Percentiles rank a stretch among this genome's conserved stretches.
These are phyloP conservation scores for Heliosperma pusillum DNA, from an alignment of 148 eudicot genomes.

Conservation along the genomic window DNA sequence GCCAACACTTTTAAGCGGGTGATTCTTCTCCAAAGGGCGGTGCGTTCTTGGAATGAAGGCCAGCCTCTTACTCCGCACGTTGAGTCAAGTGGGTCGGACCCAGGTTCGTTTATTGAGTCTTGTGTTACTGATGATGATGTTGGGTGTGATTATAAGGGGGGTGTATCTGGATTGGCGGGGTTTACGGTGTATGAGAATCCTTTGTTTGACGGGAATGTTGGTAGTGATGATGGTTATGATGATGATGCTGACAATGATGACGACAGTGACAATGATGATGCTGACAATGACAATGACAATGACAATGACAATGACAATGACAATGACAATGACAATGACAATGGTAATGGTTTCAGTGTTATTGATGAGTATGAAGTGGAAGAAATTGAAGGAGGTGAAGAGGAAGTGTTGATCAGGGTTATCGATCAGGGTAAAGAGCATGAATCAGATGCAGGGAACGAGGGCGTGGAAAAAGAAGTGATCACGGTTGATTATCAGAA, in stretches of 20 bases:
- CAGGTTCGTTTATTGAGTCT: slow-evolving; percentile 2
- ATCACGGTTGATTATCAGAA: not conserved
- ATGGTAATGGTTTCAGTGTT: not conserved
- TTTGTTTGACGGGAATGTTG: not conserved
- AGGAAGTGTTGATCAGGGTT: not conserved
- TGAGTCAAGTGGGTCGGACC: not conserved
- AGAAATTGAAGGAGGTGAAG: not conserved
- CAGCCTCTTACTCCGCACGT: not conserved
- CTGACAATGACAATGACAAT: not conserved
- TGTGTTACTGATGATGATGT: slow-evolving; percentile 13
- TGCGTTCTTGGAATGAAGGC: slow-evolving; percentile 13
- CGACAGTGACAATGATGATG: not conserved
- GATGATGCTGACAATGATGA: not conserved
- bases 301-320: not conserved
- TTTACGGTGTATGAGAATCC: slow-evolving; percentile 22
- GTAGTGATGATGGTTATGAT: not conserved
- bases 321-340: not conserved
- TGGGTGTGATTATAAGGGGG: not conserved
- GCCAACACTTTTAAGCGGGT: not conserved
- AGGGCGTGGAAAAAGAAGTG: slow-evolving; percentile 5
- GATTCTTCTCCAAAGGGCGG: not conserved
- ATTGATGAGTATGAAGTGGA: not conserved
- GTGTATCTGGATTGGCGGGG: not conserved
- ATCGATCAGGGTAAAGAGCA: not conserved
- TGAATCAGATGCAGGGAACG: not conserved